Evolutionary conservation across 169 alveolate species (phyloP).

Genomic region (Babesia sp.): DNA sequence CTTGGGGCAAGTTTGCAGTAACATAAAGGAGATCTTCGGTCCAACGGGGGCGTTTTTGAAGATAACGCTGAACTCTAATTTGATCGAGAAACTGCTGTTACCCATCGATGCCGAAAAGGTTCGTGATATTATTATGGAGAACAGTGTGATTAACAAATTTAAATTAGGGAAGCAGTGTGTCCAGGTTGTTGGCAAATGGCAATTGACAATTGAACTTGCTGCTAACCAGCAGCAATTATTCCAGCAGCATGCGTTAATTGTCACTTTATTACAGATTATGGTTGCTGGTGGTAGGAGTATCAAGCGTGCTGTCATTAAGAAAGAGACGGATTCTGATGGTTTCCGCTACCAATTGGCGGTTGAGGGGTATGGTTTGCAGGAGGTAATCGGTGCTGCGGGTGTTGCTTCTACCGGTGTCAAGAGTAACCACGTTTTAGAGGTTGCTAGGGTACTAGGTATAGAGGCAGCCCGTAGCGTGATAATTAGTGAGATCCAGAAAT

Average conservation of each 20-base stretch:
- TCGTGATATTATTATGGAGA: conserved; percentile 77
- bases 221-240: conserved; percentile 71
- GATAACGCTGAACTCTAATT: conserved; percentile 83
- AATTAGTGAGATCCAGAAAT: conserved; percentile 89
- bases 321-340: conserved; percentile 76
- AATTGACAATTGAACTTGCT: conserved; percentile 64
- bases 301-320: conserved; percentile 83
- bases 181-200: conserved; percentile 70
- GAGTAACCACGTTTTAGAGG: conserved; percentile 93
- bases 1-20: conserved; percentile 80
- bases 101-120: conserved; percentile 85
- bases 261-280: conserved; percentile 71
- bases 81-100: conserved; percentile 82
- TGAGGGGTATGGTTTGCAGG: conserved; percentile 91
- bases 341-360: conserved; percentile 84
- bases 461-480: conserved; percentile 96
- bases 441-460: conserved; percentile 90
- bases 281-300: conserved; percentile 78
- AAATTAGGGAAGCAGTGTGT: conserved; percentile 78
- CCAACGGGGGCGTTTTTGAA: conserved; percentile 87
- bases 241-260: conserved; percentile 77
- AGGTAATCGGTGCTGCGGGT: conserved; percentile 92
- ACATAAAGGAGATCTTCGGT: conserved; percentile 90
- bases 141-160: conserved; percentile 81
- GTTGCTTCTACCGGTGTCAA: conserved; percentile 84